Conservation (phyloP, 192 early-diverging fungal genomes). For the Lunasporangiospora selenospora region DNA sequence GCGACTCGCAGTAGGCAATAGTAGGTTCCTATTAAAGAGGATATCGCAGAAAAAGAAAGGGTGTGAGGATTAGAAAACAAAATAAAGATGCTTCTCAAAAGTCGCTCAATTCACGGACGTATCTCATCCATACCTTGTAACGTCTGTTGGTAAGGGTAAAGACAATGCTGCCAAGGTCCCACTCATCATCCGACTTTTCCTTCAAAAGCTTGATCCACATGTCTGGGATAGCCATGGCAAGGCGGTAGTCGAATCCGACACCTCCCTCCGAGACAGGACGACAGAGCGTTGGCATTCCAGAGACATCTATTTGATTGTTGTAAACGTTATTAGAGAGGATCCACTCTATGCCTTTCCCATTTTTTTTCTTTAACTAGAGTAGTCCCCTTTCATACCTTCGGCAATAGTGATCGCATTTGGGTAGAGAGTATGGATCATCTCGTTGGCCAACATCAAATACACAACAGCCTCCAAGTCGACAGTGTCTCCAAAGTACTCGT, state of each 20-base stretch:
- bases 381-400: slow-evolving; percentile 79
- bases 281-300: slow-evolving; percentile 98
- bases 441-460: slow-evolving; percentile 84
- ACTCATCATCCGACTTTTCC: slow-evolving; percentile 89
- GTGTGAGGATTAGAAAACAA: not conserved
- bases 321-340: too few species aligned
- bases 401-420: slow-evolving; percentile 88
- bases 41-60: slow-evolving; percentile 7
- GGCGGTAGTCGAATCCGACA: slow-evolving; percentile 95
- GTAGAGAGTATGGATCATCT: slow-evolving; percentile 77
- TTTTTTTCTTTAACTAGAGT: too few species aligned
- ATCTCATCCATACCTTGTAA: slow-evolving; percentile 60
- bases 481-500: slow-evolving; percentile 90
- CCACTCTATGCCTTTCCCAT: too few species aligned
- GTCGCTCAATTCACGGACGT: not conserved
- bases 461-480: slow-evolving; percentile 87
- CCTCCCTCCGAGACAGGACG: slow-evolving; percentile 88
- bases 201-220: slow-evolving; percentile 99
- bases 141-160: slow-evolving; percentile 92
- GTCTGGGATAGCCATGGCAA: slow-evolving; percentile 97
- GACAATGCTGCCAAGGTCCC: slow-evolving; percentile 87
- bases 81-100: not conserved
- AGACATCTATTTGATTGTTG: slow-evolving; percentile 94
- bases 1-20: slow-evolving; percentile 95
- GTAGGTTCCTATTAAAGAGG: slow-evolving; percentile 76